Conservation (phyloP, 1,284 basidiomycete species). For the Ceratobasidium sp. region DNA sequence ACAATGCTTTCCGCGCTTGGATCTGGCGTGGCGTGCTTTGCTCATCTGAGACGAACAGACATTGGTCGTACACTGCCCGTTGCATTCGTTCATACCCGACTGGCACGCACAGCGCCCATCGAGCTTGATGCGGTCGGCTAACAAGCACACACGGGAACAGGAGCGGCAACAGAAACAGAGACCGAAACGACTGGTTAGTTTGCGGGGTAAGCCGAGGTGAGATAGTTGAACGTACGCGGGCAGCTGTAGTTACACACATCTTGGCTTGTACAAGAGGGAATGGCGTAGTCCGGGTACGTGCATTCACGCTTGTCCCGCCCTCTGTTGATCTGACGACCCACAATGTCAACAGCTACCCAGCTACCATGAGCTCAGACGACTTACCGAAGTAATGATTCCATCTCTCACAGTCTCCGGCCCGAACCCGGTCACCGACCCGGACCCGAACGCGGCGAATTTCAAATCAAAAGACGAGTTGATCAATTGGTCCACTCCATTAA, state of each 20-base stretch:
- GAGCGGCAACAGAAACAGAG: background rate
- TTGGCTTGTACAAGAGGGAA: background rate
- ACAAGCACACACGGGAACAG: background rate
- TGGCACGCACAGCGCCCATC: background rate
- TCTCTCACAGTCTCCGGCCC: background rate
- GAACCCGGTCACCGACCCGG: too few relatives aligned
- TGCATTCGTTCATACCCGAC: background rate
- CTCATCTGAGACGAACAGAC: background rate
- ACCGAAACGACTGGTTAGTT: background rate
- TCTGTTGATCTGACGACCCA: background rate
- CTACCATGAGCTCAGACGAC: background rate
- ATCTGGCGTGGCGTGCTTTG: background rate
- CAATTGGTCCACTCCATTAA: background rate
- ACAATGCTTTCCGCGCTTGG: background rate
- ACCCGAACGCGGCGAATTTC: background rate
- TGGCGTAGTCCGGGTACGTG: conserved; percentile 17
- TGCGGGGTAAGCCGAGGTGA: background rate
- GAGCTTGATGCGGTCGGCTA: conserved; percentile 26
- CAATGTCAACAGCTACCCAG: background rate
- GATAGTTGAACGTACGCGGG: conserved; percentile 12
- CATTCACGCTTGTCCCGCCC: background rate
- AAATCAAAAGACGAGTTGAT: background rate
- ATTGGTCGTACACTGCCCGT: background rate
- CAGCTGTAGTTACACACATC: conserved; percentile 14
- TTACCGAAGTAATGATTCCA: background rate